These are phyloP conservation scores for Bruguiera sexangula DNA, from an alignment of 345 rosid species.

Conservation along the genomic window DNA sequence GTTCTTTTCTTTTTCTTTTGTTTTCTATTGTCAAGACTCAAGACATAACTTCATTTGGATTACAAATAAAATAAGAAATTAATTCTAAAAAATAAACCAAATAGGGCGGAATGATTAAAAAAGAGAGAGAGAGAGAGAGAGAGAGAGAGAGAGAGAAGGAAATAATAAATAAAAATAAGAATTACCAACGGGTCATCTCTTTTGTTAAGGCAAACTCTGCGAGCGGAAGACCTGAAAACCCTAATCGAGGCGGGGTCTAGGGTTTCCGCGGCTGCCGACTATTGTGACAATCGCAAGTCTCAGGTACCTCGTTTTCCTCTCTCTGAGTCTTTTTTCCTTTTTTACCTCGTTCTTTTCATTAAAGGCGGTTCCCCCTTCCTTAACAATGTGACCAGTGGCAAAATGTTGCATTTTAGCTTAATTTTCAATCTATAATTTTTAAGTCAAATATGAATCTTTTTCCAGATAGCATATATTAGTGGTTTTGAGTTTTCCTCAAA, in stretches of 20 bases:
- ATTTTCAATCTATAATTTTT: too few relatives aligned
- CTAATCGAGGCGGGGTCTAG: not conserved
- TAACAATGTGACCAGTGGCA: too few relatives aligned
- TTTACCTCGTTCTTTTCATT: not conserved
- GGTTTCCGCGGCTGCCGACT: not conserved
- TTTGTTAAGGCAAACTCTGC: not conserved
- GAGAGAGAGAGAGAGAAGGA: not conserved
- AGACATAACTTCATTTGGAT: too few relatives aligned
- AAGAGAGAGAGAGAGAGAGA: not conserved
- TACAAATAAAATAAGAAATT: too few relatives aligned
- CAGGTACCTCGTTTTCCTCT: not conserved
- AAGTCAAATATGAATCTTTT: too few relatives aligned
- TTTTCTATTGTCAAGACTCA: too few relatives aligned
- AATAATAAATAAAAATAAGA: not conserved
- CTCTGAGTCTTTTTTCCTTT: not conserved
- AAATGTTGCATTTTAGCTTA: too few relatives aligned
- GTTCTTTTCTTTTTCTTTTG: too few relatives aligned
- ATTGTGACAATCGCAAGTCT: not conserved
- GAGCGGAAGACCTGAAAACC: not conserved
- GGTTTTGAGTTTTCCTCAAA: too few relatives aligned
- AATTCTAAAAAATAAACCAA: too few relatives aligned
- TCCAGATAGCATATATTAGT: too few relatives aligned
- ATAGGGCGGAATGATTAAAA: too few relatives aligned
- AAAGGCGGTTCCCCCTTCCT: not conserved
- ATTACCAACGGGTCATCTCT: not conserved